Evolutionary conservation across 345 rosid species (phyloP).

Genomic region (Cardamine resedifolia): DNA sequence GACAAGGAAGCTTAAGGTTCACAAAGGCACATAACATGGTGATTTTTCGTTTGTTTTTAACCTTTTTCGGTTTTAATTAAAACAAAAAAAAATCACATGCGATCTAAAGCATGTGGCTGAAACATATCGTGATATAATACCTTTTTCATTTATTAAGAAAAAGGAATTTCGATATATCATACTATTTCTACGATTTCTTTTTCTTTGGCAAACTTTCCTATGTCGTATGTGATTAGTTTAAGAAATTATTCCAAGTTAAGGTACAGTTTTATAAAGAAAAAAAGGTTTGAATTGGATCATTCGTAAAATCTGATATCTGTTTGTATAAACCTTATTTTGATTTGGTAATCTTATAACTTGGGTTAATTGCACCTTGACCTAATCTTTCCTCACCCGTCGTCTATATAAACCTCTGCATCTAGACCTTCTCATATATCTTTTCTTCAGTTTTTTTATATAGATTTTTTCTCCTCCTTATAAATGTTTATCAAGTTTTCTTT

Average conservation of each 20-base stretch:
- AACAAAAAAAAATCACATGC: background rate
- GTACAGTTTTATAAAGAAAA: background rate
- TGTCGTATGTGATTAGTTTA: background rate
- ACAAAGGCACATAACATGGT: conserved; percentile 14
- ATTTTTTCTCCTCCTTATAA: too few relatives aligned
- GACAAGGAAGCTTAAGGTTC: conserved; percentile 7
- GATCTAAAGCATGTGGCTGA: background rate
- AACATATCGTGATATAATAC: background rate
- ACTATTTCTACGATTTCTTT: background rate
- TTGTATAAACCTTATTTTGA: background rate
- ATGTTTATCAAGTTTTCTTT: too few relatives aligned
- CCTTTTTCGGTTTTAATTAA: background rate
- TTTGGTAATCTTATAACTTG: background rate
- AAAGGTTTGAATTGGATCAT: background rate
- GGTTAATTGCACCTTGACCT: too few relatives aligned
- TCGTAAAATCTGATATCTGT: background rate
- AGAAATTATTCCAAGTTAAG: background rate
- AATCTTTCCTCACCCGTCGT: too few relatives aligned
- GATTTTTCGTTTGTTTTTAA: background rate
- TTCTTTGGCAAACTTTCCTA: background rate
- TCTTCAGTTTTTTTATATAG: too few relatives aligned
- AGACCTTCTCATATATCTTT: too few relatives aligned
- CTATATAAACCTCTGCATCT: too few relatives aligned
- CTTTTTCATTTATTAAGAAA: background rate
- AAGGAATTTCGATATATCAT: background rate